phyloP scores from a whole-genome alignment of 345 rosid species.

The Brassica nigra region DNA sequence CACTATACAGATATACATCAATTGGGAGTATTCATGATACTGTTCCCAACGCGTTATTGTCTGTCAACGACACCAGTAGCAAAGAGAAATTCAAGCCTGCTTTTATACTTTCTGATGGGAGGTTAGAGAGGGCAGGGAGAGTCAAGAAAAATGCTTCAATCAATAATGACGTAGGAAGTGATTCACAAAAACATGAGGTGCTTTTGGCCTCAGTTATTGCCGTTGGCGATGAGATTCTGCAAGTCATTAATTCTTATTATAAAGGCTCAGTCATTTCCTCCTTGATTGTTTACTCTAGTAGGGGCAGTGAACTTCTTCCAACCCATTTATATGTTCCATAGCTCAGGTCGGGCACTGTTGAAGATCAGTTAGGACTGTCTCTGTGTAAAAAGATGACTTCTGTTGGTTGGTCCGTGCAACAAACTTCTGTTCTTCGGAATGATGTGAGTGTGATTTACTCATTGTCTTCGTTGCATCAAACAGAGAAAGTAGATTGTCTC shows the following conservation, averaged over 20 bases:
- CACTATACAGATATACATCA: constrained; percentile 40
- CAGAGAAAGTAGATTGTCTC: constrained; percentile 11
- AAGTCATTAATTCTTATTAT: constrained; percentile 46
- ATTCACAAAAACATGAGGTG: constrained; percentile 49
- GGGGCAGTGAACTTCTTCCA: constrained; percentile 32
- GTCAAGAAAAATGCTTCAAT: constrained; percentile 53
- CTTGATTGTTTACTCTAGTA: not conserved
- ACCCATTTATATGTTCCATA: constrained; percentile 73
- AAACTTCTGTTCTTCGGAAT: constrained; percentile 30
- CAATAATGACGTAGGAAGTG: constrained; percentile 47
- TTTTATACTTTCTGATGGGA: constrained; percentile 91
- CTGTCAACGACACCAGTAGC: not conserved
- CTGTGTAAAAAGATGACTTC: constrained; percentile 75
- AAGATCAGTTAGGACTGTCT: constrained; percentile 77
- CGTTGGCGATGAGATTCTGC: constrained; percentile 99
- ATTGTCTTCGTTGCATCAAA: constrained; percentile 10
- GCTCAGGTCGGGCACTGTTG: constrained; percentile 98
- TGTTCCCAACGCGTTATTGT: no score
- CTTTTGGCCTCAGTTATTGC: constrained; percentile 68
- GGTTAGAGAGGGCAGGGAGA: constrained; percentile 97
- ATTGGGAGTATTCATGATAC: no score
- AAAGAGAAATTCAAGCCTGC: constrained; percentile 86
- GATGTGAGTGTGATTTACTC: constrained; percentile 65
- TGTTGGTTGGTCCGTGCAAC: constrained; percentile 76
- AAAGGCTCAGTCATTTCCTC: not conserved